A percentile compares a stretch with the other conserved stretches of the same genome.
phyloP scores from a whole-genome alignment of 75 land plant genomes.

The Pseudotsuga menziesii region DNA sequence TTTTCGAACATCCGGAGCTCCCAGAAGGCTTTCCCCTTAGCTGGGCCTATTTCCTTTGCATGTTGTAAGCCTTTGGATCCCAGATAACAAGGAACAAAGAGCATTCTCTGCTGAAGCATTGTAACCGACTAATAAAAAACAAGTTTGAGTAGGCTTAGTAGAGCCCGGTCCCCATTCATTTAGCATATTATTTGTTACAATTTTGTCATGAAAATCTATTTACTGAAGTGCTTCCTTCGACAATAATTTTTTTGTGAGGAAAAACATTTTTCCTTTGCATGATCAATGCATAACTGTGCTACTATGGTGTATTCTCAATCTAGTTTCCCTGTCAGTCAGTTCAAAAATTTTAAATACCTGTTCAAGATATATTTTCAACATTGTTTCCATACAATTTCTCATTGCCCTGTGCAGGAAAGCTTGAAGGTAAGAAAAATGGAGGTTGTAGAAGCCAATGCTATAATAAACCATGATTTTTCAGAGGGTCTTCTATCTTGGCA shows the following conservation, averaged over 20 bases:
- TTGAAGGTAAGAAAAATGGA: background rate
- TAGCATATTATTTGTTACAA: background rate
- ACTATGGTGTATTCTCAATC: background rate
- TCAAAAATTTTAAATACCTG: background rate
- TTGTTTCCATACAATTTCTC: background rate
- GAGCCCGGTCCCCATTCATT: no score
- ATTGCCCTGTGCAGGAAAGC: background rate
- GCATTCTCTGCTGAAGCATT: no score
- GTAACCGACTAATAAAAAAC: no score
- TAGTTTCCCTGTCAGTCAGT: background rate
- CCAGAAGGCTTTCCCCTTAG: no score
- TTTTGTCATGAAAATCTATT: background rate
- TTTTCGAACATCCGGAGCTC: no score
- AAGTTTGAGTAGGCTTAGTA: no score
- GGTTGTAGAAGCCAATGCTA: constrained; percentile 19
- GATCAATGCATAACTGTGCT: background rate
- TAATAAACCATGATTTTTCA: constrained; percentile 49
- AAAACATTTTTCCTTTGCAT: background rate
- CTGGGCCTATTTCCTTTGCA: no score
- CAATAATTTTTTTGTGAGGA: background rate
- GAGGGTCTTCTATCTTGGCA: constrained; percentile 41
- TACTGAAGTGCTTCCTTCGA: background rate
- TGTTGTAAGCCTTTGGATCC: no score
- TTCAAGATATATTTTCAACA: background rate
- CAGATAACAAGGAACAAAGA: no score